These are phyloP conservation scores for Chlorella sp. DNA, from an alignment of 139 green algal genomes.

Conservation along the genomic window DNA sequence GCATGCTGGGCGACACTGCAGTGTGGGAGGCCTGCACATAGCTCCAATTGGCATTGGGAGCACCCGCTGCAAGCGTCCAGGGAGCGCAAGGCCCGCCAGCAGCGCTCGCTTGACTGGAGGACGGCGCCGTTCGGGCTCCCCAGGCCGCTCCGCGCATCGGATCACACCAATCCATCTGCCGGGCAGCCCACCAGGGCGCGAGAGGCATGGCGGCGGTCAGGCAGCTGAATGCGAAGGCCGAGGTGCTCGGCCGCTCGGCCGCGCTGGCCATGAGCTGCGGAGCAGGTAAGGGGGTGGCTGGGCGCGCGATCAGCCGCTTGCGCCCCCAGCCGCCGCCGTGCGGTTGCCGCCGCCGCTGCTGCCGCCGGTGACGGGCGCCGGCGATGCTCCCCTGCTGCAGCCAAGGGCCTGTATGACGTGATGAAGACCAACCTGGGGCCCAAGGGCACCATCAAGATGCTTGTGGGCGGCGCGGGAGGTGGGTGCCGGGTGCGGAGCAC, in stretches of 20 bases:
- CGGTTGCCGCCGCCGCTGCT: background rate
- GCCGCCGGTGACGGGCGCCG: background rate
- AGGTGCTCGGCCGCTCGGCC: constrained; percentile 87
- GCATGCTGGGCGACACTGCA: too few relatives aligned
- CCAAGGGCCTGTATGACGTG: constrained; percentile 97
- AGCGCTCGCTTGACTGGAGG: too few relatives aligned
- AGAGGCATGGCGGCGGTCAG: constrained; percentile 78
- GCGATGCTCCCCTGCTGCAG: constrained; percentile 13
- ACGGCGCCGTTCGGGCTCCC: too few relatives aligned
- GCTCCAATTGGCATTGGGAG: too few relatives aligned
- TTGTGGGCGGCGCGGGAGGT: constrained; percentile 92
- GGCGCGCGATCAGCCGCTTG: too few relatives aligned
- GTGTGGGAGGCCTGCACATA: too few relatives aligned
- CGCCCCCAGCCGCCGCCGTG: background rate
- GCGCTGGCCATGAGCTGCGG: constrained; percentile 99
- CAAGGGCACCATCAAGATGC: constrained; percentile 99
- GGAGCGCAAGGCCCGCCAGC: too few relatives aligned
- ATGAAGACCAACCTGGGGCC: constrained; percentile 98
- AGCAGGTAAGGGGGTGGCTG: constrained; percentile 47
- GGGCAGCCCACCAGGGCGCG: too few relatives aligned
- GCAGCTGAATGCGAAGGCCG: constrained; percentile 94
- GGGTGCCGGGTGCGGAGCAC: background rate
- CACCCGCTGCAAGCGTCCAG: too few relatives aligned
- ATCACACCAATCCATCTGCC: too few relatives aligned
- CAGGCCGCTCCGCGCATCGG: too few relatives aligned